Evolutionary conservation across 805 yeast genomes (phyloP).

Genomic region (Cyberlindnera galapagoensis): DNA sequence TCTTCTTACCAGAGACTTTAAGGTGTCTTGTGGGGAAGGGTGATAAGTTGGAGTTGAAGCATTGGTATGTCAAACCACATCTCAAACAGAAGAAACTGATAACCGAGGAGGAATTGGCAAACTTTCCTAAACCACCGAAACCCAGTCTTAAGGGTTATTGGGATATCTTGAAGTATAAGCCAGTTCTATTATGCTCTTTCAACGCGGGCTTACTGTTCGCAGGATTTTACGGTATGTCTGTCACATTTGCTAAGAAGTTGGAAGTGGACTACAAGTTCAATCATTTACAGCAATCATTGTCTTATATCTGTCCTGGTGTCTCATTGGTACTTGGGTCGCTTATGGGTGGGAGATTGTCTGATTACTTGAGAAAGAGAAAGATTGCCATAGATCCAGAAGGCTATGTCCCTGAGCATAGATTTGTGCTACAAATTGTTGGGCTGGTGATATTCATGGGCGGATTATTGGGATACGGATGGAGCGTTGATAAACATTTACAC

Average conservation of each 20-base stretch:
- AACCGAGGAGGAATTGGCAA: slow-evolving; percentile 7
- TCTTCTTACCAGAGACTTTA: slow-evolving; percentile 75
- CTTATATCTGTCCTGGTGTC: slow-evolving; percentile 48
- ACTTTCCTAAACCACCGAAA: slow-evolving; percentile 40
- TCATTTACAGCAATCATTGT: slow-evolving; percentile 32
- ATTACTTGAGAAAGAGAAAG: slow-evolving; percentile 26
- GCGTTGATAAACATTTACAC: slow-evolving; percentile 33
- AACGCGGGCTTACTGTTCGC: slow-evolving; percentile 48
- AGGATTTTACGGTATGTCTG: slow-evolving; percentile 46
- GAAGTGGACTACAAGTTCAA: slow-evolving; percentile 31
- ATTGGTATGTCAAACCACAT: slow-evolving; percentile 27
- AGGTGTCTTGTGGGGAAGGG: slow-evolving; percentile 55
- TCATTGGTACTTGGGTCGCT: slow-evolving; percentile 44
- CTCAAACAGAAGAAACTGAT: slow-evolving; percentile 22
- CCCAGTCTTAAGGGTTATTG: slow-evolving; percentile 34
- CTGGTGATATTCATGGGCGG: slow-evolving; percentile 37
- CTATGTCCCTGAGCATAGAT: slow-evolving; percentile 40
- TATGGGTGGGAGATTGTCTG: slow-evolving; percentile 43
- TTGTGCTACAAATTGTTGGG: slow-evolving; percentile 39
- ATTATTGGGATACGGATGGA: slow-evolving; percentile 48
- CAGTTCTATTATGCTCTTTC: slow-evolving; percentile 39
- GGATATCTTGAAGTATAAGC: slow-evolving; percentile 32
- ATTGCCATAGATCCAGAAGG: slow-evolving; percentile 7
- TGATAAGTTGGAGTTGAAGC: slow-evolving; percentile 21
- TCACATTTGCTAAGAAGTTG: slow-evolving; percentile 39